phyloP scores from a whole-genome alignment of 2,329 filamentous ascomycete genomes.

The Aspergillus arachidicola region DNA sequence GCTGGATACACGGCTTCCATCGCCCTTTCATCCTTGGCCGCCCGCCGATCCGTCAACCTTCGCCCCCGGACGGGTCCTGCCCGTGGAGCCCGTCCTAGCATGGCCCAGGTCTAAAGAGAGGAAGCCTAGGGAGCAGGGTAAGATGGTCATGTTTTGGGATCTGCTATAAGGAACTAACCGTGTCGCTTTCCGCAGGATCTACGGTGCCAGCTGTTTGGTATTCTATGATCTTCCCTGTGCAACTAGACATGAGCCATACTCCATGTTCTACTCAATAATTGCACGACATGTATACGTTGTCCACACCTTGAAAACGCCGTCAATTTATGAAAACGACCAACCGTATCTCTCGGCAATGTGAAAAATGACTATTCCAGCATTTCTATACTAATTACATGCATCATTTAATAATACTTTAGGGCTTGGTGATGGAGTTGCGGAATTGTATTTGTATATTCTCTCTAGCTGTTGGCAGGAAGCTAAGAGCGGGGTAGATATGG shows the following conservation, averaged over 20 bases:
- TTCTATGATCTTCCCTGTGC: not conserved
- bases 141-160: not conserved
- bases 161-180: not conserved
- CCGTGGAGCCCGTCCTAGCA: conserved; percentile 41
- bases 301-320: not conserved
- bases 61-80: conserved; percentile 35
- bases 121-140: not conserved
- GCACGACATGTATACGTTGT: not conserved
- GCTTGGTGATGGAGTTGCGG: not conserved
- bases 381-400: not conserved
- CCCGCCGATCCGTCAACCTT: conserved; percentile 37
- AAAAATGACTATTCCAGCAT: not conserved
- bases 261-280: not conserved
- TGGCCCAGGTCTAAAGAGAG: conserved; percentile 47
- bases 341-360: not conserved
- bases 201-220: not conserved
- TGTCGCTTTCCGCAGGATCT: not conserved
- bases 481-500: not conserved
- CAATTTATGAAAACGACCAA: not conserved
- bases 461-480: not conserved
- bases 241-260: not conserved
- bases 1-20: conserved; percentile 46
- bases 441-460: not conserved
- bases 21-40: conserved; percentile 42
- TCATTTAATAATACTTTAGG: not conserved